Conservation (phyloP, 2,329 filamentous ascomycete genomes). For the Diaporthe sp. region DNA sequence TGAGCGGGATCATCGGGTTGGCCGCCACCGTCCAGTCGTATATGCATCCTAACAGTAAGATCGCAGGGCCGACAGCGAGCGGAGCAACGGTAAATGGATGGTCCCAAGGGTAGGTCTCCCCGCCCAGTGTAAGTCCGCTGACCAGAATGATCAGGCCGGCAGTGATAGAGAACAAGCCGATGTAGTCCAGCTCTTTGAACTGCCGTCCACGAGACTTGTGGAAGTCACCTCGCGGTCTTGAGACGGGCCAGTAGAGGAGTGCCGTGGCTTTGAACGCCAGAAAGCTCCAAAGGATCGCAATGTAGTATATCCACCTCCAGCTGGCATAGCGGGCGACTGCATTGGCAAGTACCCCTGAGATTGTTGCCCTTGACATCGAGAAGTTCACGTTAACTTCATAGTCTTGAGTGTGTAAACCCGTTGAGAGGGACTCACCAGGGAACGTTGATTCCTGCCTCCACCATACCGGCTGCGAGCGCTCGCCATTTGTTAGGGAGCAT, state of each 20-base stretch:
- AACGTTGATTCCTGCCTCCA: conserved; percentile 23
- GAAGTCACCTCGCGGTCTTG: conserved; percentile 27
- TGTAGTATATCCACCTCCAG: conserved; percentile 37
- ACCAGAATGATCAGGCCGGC: conserved; percentile 15
- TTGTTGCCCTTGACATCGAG: neutral
- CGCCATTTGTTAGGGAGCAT: conserved; percentile 36
- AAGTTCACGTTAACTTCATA: neutral
- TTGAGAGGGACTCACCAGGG: conserved; percentile 6
- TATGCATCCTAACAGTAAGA: neutral
- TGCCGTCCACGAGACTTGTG: conserved; percentile 32
- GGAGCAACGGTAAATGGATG: conserved; percentile 10
- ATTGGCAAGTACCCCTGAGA: conserved; percentile 1
- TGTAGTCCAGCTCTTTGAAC: conserved; percentile 34
- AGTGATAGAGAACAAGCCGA: conserved; percentile 22
- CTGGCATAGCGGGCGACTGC: conserved; percentile 25
- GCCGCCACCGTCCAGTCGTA: conserved; percentile 32
- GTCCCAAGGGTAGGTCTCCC: conserved; percentile 16
- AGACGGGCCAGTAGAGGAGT: conserved; percentile 33
- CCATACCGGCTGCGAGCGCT: conserved; percentile 20
- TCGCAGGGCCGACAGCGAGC: neutral
- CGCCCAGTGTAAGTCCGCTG: conserved; percentile 27
- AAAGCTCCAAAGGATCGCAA: conserved; percentile 29
- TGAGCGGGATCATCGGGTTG: conserved; percentile 30
- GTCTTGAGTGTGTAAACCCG: fast-evolving
- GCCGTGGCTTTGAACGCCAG: conserved; percentile 31